Conservation (phyloP, 352 stramenopile species). For the Phytopythium litorale region DNA sequence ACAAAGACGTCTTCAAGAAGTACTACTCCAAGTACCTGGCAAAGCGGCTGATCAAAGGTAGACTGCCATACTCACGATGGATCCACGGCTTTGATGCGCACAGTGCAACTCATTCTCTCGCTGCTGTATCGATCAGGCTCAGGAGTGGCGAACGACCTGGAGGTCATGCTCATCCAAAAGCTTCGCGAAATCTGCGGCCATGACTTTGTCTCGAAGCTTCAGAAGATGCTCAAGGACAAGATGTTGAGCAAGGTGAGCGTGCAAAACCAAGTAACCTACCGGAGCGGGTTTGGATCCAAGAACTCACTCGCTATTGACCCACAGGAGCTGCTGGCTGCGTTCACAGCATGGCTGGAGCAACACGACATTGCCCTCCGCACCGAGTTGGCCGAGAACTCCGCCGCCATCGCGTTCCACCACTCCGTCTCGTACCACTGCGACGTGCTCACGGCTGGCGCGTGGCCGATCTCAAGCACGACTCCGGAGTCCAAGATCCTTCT, state of each 20-base stretch:
- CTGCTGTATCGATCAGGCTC: conserved; percentile 24
- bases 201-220: conserved; percentile 86
- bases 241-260: conserved; percentile 67
- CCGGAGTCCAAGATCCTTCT: conserved; percentile 53
- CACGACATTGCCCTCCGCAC: conserved; percentile 45
- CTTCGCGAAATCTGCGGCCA: conserved; percentile 80
- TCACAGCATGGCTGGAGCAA: conserved; percentile 68
- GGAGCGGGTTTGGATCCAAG: neutral
- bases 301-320: conserved; percentile 1
- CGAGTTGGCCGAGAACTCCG: conserved; percentile 26
- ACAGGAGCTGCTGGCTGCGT: conserved; percentile 64
- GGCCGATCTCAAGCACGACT: conserved; percentile 70
- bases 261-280: neutral
- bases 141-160: conserved; percentile 70
- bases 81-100: neutral
- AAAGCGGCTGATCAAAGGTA: conserved; percentile 85
- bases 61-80: neutral
- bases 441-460: conserved; percentile 77
- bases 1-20: conserved; percentile 90
- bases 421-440: conserved; percentile 66
- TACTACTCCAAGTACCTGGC: conserved; percentile 85
- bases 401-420: conserved; percentile 57
- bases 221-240: conserved; percentile 89
- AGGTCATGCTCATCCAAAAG: conserved; percentile 79
- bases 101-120: conserved; percentile 3